Percentiles rank a stretch among this genome's conserved stretches.
These are phyloP conservation scores for Dictyostelium citrinum DNA, from an alignment of 78 protist genomes.

Conservation along the genomic window DNA sequence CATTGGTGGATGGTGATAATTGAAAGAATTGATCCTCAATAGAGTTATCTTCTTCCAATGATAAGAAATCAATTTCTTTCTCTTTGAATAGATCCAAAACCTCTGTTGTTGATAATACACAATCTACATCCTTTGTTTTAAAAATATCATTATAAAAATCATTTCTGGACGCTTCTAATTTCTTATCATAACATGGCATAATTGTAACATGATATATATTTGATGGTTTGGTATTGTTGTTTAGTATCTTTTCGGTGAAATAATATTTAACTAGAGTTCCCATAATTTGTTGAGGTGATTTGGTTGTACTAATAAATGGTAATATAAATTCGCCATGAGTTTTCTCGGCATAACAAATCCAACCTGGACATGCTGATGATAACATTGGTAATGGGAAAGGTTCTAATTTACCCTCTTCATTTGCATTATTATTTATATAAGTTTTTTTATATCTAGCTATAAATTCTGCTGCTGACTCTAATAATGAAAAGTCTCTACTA, in stretches of 20 bases:
- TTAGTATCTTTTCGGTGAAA: constrained; percentile 4
- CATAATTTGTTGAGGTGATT: constrained; percentile 96
- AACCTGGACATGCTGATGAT: constrained; percentile 94
- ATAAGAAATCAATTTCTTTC: constrained; percentile 15
- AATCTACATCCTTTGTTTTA: constrained; percentile 81
- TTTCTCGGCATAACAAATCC: constrained; percentile 98
- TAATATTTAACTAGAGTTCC: constrained; percentile 90
- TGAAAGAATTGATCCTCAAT: neutral
- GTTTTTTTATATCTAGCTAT: constrained; percentile 52
- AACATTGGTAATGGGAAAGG: constrained; percentile 83
- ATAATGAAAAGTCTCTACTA: constrained; percentile 82
- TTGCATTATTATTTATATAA: neutral
- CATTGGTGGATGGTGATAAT: neutral
- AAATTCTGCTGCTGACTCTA: constrained; percentile 84
- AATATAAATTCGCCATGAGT: constrained; percentile 83
- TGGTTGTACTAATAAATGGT: constrained; percentile 87
- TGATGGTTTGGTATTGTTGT: constrained; percentile 2
- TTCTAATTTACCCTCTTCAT: neutral
- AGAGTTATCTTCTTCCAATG: neutral
- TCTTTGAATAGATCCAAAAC: constrained; percentile 80
- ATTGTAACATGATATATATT: constrained; percentile 90
- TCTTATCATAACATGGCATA: constrained; percentile 98
- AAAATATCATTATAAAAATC: constrained; percentile 85
- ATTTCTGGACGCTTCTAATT: constrained; percentile 94
- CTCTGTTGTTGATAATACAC: constrained; percentile 88